Conservation (phyloP, 2,329 filamentous ascomycete species). For the Fonsecaea pedrosoi region DNA sequence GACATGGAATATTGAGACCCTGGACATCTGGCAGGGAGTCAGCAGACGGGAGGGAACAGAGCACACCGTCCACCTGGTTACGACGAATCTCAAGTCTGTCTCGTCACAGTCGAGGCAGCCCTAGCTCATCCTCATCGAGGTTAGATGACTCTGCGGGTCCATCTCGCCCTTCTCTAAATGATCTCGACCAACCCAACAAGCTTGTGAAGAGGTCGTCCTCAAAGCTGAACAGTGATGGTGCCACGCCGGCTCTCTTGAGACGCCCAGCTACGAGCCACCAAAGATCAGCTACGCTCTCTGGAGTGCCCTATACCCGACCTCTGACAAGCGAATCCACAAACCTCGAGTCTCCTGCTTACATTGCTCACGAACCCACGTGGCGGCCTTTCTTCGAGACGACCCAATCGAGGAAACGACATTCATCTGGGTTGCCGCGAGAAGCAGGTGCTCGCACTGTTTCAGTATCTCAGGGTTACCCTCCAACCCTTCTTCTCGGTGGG, state of each 20-base stretch:
- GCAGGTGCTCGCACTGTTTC: constrained; percentile 29
- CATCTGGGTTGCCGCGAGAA: constrained; percentile 41
- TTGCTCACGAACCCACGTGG: constrained; percentile 42
- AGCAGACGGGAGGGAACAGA: constrained; percentile 33
- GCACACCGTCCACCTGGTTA: constrained; percentile 36
- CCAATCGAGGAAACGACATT: constrained; percentile 50
- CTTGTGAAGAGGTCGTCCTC: constrained; percentile 68
- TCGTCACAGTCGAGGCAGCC: constrained; percentile 26
- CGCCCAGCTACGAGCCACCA: constrained; percentile 70
- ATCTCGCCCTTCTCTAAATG: constrained; percentile 26
- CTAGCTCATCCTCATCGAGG: constrained; percentile 43
- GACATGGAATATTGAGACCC: constrained; percentile 35
- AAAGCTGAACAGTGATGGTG: constrained; percentile 52
- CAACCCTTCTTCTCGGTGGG: constrained; percentile 33
- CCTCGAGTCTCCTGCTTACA: constrained; percentile 19
- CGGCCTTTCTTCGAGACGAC: constrained; percentile 49
- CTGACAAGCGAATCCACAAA: constrained; percentile 27
- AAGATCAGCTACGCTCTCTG: constrained; percentile 59
- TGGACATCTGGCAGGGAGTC: constrained; percentile 35
- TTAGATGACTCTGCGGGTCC: constrained; percentile 26
- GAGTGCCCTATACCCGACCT: constrained; percentile 31
- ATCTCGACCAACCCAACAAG: constrained; percentile 61
- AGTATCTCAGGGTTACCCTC: constrained; percentile 12
- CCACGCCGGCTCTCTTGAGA: constrained; percentile 58
- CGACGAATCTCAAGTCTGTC: constrained; percentile 39